These are phyloP conservation scores for Quercus phellos DNA, from an alignment of 331 rosid genomes.

Conservation along the genomic window DNA sequence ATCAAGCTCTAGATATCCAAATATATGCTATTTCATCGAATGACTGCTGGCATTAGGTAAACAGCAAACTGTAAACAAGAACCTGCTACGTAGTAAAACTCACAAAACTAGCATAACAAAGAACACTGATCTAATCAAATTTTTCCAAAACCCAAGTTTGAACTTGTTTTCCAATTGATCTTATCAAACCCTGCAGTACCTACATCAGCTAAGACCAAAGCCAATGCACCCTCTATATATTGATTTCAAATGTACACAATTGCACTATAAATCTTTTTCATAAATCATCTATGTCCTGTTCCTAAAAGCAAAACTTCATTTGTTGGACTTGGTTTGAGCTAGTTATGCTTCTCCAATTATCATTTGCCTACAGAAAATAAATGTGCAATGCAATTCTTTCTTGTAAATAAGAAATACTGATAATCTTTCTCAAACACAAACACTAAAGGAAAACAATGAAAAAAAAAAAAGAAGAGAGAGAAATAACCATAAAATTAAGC, in stretches of 20 bases:
- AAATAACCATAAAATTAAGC: background rate
- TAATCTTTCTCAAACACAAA: background rate
- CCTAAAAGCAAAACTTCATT: background rate
- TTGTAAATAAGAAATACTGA: background rate
- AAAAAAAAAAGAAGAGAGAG: background rate
- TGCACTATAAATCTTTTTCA: background rate
- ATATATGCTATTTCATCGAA: background rate
- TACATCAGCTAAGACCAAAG: background rate
- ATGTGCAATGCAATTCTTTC: background rate
- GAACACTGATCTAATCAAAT: background rate
- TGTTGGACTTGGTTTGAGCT: background rate
- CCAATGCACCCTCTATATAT: background rate
- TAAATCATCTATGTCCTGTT: background rate
- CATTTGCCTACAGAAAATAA: background rate
- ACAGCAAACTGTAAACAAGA: background rate
- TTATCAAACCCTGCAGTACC: background rate
- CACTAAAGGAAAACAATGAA: background rate
- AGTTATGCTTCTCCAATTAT: background rate
- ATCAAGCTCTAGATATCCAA: background rate
- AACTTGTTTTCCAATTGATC: background rate
- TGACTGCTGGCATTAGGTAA: background rate
- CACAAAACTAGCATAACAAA: background rate
- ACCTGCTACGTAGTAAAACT: background rate
- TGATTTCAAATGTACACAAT: background rate
- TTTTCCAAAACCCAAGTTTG: background rate